These are phyloP conservation scores for Globisporangium nodosum DNA, from an alignment of 352 stramenopile species.

Conservation along the genomic window DNA sequence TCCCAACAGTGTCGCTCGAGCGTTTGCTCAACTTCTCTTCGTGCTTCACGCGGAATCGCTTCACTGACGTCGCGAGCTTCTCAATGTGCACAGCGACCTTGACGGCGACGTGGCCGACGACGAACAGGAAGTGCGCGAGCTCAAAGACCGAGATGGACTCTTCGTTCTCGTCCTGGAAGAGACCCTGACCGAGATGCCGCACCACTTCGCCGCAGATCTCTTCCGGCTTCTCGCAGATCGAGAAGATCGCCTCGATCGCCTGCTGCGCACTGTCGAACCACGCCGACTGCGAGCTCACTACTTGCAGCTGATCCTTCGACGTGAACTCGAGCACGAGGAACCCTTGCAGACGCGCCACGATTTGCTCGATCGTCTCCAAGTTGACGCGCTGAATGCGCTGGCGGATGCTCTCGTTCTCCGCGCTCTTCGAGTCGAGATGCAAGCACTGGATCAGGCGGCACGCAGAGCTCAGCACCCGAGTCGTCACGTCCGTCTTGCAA, in stretches of 20 bases:
- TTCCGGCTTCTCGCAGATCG: slow-evolving; percentile 87
- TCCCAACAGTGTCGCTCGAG: slow-evolving; percentile 14
- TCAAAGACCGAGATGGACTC: slow-evolving; percentile 62
- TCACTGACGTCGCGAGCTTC: slow-evolving; percentile 76
- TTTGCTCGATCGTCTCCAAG: slow-evolving; percentile 83
- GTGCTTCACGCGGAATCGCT: slow-evolving; percentile 82
- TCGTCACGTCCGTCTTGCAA: slow-evolving; percentile 39
- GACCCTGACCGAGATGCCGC: slow-evolving; percentile 45
- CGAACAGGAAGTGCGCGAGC: slow-evolving; percentile 94
- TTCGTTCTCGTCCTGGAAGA: slow-evolving; percentile 54
- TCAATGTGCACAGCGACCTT: slow-evolving; percentile 94
- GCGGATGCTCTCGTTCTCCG: slow-evolving; percentile 28
- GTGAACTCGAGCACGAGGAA: slow-evolving; percentile 88
- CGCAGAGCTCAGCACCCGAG: slow-evolving; percentile 49
- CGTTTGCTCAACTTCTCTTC: slow-evolving; percentile 53
- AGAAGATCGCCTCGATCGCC: slow-evolving; percentile 91
- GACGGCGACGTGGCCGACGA: slow-evolving; percentile 93
- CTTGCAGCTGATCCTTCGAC: slow-evolving; percentile 44
- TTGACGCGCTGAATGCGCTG: slow-evolving; percentile 66
- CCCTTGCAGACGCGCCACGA: slow-evolving; percentile 84
- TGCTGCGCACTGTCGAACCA: slow-evolving; percentile 93
- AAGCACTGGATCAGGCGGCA: slow-evolving; percentile 63
- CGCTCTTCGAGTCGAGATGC: slow-evolving; percentile 42
- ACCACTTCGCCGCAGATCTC: slow-evolving; percentile 71
- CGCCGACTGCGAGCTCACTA: slow-evolving; percentile 38